Percentiles rank a stretch among this genome's conserved stretches.
Evolutionary conservation across 139 green algal species (phyloP).

Genomic region (Pycnococcus provasolii): DNA sequence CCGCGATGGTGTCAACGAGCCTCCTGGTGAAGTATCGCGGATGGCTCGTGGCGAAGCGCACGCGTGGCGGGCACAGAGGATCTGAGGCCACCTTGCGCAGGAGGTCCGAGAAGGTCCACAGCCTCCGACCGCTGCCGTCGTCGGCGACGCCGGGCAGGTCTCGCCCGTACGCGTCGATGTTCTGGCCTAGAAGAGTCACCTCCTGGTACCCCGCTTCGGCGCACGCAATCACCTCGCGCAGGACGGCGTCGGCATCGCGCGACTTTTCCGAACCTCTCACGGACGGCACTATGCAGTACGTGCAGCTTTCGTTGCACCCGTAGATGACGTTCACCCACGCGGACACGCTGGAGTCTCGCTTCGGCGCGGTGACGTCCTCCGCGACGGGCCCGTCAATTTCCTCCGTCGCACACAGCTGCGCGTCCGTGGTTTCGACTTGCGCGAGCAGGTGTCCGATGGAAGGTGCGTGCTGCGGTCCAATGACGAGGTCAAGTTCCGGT

Average conservation of each 20-base stretch:
- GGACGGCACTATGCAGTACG: conserved; percentile 95
- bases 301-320: conserved; percentile 96
- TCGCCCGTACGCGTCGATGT: conserved; percentile 91
- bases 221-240: conserved; percentile 66
- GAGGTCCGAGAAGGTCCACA: conserved; percentile 89
- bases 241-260: conserved; percentile 64
- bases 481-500: conserved; percentile 95
- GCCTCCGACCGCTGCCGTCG: conserved; percentile 51
- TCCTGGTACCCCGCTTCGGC: conserved; percentile 88
- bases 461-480: conserved; percentile 84
- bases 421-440: conserved; percentile 19
- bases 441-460: neutral
- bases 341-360: conserved; percentile 63
- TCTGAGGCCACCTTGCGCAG: conserved; percentile 58
- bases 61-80: neutral
- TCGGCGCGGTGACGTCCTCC: conserved; percentile 81
- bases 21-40: conserved; percentile 84
- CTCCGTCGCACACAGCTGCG: conserved; percentile 65
- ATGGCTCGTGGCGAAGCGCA: conserved; percentile 41
- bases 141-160: conserved; percentile 57
- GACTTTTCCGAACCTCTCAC: conserved; percentile 86
- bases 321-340: conserved; percentile 99
- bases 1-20: conserved; percentile 73
- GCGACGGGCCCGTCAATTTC: conserved; percentile 49
- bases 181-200: conserved; percentile 94